Base-by-base conservation (phyloP, 1,284 basidiomycete genomes). In the Mycena citricolor region DNA sequence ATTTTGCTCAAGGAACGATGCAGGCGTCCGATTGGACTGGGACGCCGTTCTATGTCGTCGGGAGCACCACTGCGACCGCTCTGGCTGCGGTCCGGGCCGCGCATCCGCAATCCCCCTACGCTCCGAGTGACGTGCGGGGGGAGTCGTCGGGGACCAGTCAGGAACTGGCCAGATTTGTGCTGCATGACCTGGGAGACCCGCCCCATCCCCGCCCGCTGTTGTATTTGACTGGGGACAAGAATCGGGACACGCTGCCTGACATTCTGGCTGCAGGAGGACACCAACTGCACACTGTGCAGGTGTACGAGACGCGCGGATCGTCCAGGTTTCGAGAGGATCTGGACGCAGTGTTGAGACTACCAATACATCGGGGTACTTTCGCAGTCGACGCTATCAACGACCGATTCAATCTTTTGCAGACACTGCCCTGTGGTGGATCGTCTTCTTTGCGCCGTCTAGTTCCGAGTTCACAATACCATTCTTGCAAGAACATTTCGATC, bases 201-300 rank as follows among this genome's bases (percentile, higher is more conserved):
- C 28, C 47, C 5, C 39, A 36, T 12, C 4, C 13, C 2, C 29
- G 13, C 13, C 31, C 51, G 19, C 55, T 91, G 39, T 61, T 92
- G 10, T 90, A 87, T 59, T 71, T 92, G 7, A 85, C 78, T 5
- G 88, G 88, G 13, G 89, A 91, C 69, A 91, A 90, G 69, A 90
- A 86, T 49, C 71, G 77, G 13, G 86, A 90, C 52, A 83, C 77
- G 0, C 61, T 91, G 2, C 67, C 77, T 0, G 65, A 49, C 4
- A 71, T 82, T 8, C 65, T 92, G 26, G 45, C 55, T 0, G 66
- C 66, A 0, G 73, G 66, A 0, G 69, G 69, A 1, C 59, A 86
- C 2, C 57, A 56, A 25, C 60, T 84, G 20, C 62, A 71, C 12
- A 52, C 67, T 13, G 54, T 87, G 13, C 74, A 83, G 55, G 85